phyloP scores from a whole-genome alignment of 2,329 filamentous ascomycete genomes.

The Parastagonospora nodorum region DNA sequence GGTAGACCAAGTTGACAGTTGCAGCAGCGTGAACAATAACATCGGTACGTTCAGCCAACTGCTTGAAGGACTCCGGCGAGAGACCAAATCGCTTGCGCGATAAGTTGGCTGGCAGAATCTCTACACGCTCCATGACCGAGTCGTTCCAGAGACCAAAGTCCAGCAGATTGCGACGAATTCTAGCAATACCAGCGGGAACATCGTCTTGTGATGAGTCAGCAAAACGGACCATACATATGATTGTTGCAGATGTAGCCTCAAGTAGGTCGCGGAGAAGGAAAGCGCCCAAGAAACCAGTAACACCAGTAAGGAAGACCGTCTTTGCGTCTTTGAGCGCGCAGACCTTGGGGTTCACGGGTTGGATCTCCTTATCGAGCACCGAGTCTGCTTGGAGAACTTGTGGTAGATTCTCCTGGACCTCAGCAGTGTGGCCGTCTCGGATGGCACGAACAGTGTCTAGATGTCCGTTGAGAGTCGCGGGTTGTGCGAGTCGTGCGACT shows the following conservation, averaged over 20 bases:
- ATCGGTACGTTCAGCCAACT: slow-evolving; percentile 67
- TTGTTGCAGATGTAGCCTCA: slow-evolving; percentile 69
- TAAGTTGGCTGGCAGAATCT: slow-evolving; percentile 75
- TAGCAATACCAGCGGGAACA: slow-evolving; percentile 69
- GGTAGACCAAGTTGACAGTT: slow-evolving; percentile 75
- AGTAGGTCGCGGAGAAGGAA: slow-evolving; percentile 73
- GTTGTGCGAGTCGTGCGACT: slow-evolving; percentile 71
- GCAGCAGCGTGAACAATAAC: slow-evolving; percentile 80
- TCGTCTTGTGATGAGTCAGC: slow-evolving; percentile 69
- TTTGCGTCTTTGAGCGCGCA: slow-evolving; percentile 67
- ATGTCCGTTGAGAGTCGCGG: slow-evolving; percentile 74
- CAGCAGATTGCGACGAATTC: slow-evolving; percentile 76
- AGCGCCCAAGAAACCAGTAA: slow-evolving; percentile 76
- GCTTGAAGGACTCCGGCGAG: slow-evolving; percentile 66
- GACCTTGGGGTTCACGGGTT: slow-evolving; percentile 59
- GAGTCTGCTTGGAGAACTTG: slow-evolving; percentile 71
- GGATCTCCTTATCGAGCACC: slow-evolving; percentile 71
- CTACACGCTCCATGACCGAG: slow-evolving; percentile 76
- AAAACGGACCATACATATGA: slow-evolving; percentile 76
- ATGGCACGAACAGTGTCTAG: slow-evolving; percentile 72
- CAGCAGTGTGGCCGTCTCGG: slow-evolving; percentile 73
- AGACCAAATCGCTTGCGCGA: slow-evolving; percentile 72
- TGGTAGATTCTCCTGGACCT: slow-evolving; percentile 76
- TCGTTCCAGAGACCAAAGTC: slow-evolving; percentile 79
- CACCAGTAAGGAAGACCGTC: slow-evolving; percentile 74